A percentile compares a stretch with the other conserved stretches of the same genome.
phyloP scores from a whole-genome alignment of 768 basidiomycete genomes.

The Tephrocybe sp. region DNA sequence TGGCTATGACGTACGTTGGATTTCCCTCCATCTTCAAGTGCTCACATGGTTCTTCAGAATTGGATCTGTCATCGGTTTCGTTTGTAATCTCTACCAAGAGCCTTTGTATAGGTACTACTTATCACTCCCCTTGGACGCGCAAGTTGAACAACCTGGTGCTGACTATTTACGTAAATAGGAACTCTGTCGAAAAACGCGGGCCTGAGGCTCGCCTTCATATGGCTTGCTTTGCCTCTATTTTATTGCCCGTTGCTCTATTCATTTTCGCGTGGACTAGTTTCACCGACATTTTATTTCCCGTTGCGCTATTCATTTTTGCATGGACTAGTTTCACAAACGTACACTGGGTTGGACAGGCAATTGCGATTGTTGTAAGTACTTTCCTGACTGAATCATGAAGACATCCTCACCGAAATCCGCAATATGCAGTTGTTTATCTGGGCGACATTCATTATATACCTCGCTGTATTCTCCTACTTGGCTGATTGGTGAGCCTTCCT shows the following conservation, averaged over 20 bases:
- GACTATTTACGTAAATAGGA: slow-evolving; percentile 19
- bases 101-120: slow-evolving; percentile 42
- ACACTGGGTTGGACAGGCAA: slow-evolving; percentile 58
- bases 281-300: slow-evolving; percentile 47
- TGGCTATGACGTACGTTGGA: slow-evolving; percentile 46
- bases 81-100: slow-evolving; percentile 47
- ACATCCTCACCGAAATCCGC: too few species aligned
- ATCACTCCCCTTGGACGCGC: neutral
- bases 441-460: slow-evolving; percentile 52
- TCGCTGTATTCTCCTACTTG: slow-evolving; percentile 58
- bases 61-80: slow-evolving; percentile 50
- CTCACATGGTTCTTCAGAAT: slow-evolving; percentile 36
- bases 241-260: slow-evolving; percentile 62
- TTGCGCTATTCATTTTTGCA: slow-evolving; percentile 70
- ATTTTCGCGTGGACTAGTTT: slow-evolving; percentile 72
- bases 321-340: slow-evolving; percentile 58
- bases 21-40: neutral
- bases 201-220: slow-evolving; percentile 62
- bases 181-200: slow-evolving; percentile 31
- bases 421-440: slow-evolving; percentile 56
- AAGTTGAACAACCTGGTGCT: neutral
- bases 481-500: slow-evolving; percentile 54
- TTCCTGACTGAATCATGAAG: too few species aligned
- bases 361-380: slow-evolving; percentile 48
- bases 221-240: slow-evolving; percentile 51